Evolutionary conservation across 805 yeast species (phyloP).

Genomic region (Candida xyloterini): DNA sequence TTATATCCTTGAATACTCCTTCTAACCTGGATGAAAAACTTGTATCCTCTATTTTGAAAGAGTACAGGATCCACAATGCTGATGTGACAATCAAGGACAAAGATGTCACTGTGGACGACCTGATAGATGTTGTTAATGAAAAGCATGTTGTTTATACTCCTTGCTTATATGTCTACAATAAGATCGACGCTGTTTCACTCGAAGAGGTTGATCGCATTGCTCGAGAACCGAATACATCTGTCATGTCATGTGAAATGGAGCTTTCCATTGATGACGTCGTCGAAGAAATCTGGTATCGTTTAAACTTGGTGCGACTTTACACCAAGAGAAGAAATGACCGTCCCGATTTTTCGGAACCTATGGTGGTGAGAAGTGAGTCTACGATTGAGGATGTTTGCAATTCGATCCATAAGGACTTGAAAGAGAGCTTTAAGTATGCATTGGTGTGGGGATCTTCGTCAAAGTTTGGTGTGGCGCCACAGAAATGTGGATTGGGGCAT

Average conservation of each 20-base stretch:
- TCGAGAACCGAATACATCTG: slow-evolving; percentile 87
- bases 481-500: slow-evolving; percentile 89
- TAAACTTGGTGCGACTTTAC: slow-evolving; percentile 74
- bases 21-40: slow-evolving; percentile 77
- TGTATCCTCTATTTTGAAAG: slow-evolving; percentile 72
- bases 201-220: slow-evolving; percentile 94
- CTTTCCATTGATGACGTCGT: slow-evolving; percentile 84
- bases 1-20: slow-evolving; percentile 79
- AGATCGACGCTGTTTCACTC: slow-evolving; percentile 89
- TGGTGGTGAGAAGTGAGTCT: slow-evolving; percentile 81
- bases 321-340: slow-evolving; percentile 82
- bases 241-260: slow-evolving; percentile 87
- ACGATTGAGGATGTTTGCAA: slow-evolving; percentile 87
- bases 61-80: slow-evolving; percentile 88
- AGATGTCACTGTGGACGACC: slow-evolving; percentile 85
- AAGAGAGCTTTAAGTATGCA: slow-evolving; percentile 89
- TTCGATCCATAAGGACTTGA: slow-evolving; percentile 88
- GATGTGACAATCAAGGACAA: slow-evolving; percentile 90
- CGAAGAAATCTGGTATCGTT: slow-evolving; percentile 90
- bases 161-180: slow-evolving; percentile 91
- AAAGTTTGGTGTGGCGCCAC: slow-evolving; percentile 80
- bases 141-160: slow-evolving; percentile 84
- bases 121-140: slow-evolving; percentile 87
- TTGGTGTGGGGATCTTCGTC: slow-evolving; percentile 95
- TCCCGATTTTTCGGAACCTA: slow-evolving; percentile 84